Evolutionary conservation across 192 early-diverging fungal species (phyloP), one percentile per base, ranked within the genome.

Genomic region (Coemansia sp.): DNA sequence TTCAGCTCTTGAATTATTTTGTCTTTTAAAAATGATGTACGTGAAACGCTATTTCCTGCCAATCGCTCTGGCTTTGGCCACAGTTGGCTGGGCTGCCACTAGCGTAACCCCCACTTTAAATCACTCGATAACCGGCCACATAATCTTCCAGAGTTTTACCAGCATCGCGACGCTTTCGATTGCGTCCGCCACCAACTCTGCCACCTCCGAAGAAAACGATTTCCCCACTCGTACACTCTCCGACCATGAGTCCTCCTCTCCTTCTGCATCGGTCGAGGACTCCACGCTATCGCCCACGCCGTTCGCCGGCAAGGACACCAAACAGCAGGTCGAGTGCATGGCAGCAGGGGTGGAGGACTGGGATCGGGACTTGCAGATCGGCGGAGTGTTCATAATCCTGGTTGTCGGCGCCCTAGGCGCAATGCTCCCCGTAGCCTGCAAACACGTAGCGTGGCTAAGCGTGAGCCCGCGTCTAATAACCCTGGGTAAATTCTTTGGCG

Each of bases 331-430:
- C 31, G 79, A 77, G 37, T 82, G 79, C 17, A 42, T 69, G 56
- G 72, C 75, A 0, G 42, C 69, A 0, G 81, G 76, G 0, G 81
- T 79, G 10, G 77, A 78, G 39, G 70, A 70, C 50, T 83, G 81
- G 81, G 72, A 83, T 72, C 63, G 62, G 17, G 36, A 34, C 1
- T 53, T 89, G 46, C 89, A 89, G 53, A 72, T 89, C 31, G 77
- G 69, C 57, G 82, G 73, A 0, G 74, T 88, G 35, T 85, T 89
- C 41, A 85, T 89, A 5, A 85, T 89, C 45, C 77, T 91, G 24
- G 71, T 31, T 0, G 67, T 85, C 6, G 84, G 88, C 36, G 66
- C 81, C 1, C 61, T 84, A 0, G 89, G 89, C n/a, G 84, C 72
- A 19, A 68, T 77, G 59, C 67, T 85, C n/a, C 87, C 88, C 9